phyloP scores from a whole-genome alignment of 257 asterid species.

The Capsicum rhomboideum region DNA sequence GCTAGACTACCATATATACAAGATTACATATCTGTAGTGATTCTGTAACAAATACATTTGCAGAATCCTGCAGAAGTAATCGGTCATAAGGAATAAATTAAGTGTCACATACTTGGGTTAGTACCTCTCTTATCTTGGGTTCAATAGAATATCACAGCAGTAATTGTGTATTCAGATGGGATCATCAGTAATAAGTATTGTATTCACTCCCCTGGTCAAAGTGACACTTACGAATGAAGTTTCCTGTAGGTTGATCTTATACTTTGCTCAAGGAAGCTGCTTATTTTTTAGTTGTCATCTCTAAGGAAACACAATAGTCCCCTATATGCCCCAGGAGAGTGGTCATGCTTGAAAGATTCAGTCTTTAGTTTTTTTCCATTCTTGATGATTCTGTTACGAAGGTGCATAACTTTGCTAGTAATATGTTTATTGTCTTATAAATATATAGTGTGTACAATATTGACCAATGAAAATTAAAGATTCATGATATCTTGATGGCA shows the following conservation, averaged over 20 bases:
- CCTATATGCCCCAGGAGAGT: not conserved
- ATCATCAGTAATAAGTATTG: not conserved
- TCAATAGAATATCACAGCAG: not conserved
- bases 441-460: not conserved
- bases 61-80: not conserved
- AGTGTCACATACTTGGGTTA: not conserved
- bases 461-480: not conserved
- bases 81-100: not conserved
- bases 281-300: not conserved
- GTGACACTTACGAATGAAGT: no score
- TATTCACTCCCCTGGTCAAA: not conserved
- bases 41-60: not conserved
- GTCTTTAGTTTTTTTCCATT: not conserved
- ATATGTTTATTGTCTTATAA: not conserved
- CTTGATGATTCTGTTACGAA: not conserved
- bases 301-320: not conserved
- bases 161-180: not conserved
- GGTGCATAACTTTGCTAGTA: not conserved
- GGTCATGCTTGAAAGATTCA: not conserved
- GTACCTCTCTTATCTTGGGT: no score
- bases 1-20: no score
- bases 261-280: no score
- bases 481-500: slow-evolving; percentile 16
- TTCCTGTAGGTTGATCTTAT: not conserved
- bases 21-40: no score